These are phyloP conservation scores for Pleurotus djamor DNA, from an alignment of 768 basidiomycete species.

Conservation along the genomic window DNA sequence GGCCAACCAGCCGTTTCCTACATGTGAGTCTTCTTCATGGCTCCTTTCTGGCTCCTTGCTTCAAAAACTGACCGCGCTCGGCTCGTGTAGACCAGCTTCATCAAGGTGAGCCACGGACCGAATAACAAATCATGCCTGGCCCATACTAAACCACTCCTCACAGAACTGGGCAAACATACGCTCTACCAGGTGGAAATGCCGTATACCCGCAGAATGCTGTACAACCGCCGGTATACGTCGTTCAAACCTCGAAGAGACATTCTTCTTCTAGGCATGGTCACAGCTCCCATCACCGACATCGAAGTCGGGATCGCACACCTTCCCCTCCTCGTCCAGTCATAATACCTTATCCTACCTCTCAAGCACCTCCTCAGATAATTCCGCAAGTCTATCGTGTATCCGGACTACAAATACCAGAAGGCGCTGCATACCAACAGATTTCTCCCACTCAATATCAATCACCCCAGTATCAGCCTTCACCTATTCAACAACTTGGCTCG, in stretches of 20 bases:
- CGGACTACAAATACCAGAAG: slow-evolving; percentile 7
- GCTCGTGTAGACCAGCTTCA: not conserved
- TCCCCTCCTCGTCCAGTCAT: slow-evolving; percentile 4
- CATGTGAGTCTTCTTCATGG: not conserved
- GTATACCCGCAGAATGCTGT: no score
- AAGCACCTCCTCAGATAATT: not conserved
- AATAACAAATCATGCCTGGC: not conserved
- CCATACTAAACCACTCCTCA: not conserved
- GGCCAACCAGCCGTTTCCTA: not conserved
- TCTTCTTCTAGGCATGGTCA: not conserved
- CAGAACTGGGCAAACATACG: not conserved
- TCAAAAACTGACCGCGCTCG: not conserved
- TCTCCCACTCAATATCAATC: not conserved
- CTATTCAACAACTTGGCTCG: not conserved
- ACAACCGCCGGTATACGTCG: not conserved
- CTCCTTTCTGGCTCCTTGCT: no score
- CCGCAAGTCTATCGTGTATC: not conserved
- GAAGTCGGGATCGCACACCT: slow-evolving; percentile 1
- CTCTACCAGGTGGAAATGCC: not conserved
- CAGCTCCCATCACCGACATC: slow-evolving; percentile 5
- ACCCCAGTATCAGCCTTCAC: not conserved
- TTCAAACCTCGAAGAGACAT: not conserved
- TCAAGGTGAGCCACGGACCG: not conserved
- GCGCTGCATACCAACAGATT: not conserved
- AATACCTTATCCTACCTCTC: not conserved